Percentiles rank a stretch among this genome's conserved stretches.
Conservation (phyloP, 2,329 filamentous ascomycete species). For the Penicillium corylophilum region DNA sequence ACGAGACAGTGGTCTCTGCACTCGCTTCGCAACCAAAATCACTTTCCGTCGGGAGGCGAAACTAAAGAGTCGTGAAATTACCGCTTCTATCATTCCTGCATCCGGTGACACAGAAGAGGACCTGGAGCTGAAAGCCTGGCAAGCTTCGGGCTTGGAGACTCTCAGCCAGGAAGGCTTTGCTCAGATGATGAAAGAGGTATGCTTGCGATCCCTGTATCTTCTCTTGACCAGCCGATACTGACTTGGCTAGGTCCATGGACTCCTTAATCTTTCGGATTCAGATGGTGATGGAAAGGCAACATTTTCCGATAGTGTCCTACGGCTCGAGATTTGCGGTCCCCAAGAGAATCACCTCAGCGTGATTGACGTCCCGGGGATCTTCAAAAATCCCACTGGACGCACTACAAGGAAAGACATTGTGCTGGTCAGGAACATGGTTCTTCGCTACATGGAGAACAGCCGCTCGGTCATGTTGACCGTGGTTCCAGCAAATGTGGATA, state of each 20-base stretch:
- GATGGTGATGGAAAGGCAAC: slow-evolving; percentile 21
- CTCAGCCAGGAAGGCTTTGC: slow-evolving; percentile 23
- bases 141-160: slow-evolving; percentile 12
- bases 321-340: slow-evolving; percentile 46
- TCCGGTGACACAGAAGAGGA: slow-evolving; percentile 20
- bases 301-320: slow-evolving; percentile 46
- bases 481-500: slow-evolving; percentile 45
- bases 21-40: slow-evolving; percentile 50
- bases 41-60: slow-evolving; percentile 36
- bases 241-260: slow-evolving; percentile 17
- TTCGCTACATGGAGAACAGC: slow-evolving; percentile 39
- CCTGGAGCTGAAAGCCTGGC: slow-evolving; percentile 8
- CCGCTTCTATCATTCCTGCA: slow-evolving; percentile 39
- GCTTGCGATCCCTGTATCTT: no score
- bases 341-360: slow-evolving; percentile 42
- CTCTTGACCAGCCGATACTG: slow-evolving; percentile 4
- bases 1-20: slow-evolving; percentile 40
- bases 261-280: slow-evolving; percentile 25
- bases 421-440: slow-evolving; percentile 42
- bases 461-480: slow-evolving; percentile 47
- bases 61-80: slow-evolving; percentile 17
- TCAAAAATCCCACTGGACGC: slow-evolving; percentile 37
- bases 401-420: slow-evolving; percentile 40
- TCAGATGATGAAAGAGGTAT: slow-evolving; percentile 30
- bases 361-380: slow-evolving; percentile 50